Evolutionary conservation across 2,329 filamentous ascomycete species (phyloP).

Genomic region (Penicillium sp.): DNA sequence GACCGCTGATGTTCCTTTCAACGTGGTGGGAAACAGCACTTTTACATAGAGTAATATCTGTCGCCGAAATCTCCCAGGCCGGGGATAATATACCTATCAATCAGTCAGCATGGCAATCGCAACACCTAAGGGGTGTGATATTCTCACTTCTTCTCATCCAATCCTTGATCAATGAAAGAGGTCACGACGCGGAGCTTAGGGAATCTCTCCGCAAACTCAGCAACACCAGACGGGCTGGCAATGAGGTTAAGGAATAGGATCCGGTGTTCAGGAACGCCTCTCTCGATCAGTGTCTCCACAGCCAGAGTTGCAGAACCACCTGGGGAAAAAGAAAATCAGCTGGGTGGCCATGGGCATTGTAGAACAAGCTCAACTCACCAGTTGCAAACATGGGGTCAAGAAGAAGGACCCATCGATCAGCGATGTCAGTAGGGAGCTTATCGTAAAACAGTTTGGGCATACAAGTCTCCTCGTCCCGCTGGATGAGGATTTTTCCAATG

Average conservation of each 20-base stretch:
- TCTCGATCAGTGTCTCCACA: slow-evolving; percentile 84
- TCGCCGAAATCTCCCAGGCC: slow-evolving; percentile 95
- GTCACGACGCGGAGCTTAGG: slow-evolving; percentile 89
- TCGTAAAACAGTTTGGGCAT: slow-evolving; percentile 95
- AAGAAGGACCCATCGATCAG: slow-evolving; percentile 86
- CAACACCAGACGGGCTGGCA: slow-evolving; percentile 90
- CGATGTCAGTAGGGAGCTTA: slow-evolving; percentile 92
- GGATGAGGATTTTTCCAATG: slow-evolving; percentile 98
- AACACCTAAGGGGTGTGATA: neutral
- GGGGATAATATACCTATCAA: slow-evolving; percentile 82
- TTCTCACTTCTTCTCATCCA: slow-evolving; percentile 93
- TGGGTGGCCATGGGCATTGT: neutral
- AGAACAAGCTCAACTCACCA: slow-evolving; percentile 52
- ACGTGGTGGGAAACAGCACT: neutral
- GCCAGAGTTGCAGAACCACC: slow-evolving; percentile 96
- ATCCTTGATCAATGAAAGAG: slow-evolving; percentile 92
- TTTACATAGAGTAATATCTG: slow-evolving; percentile 85
- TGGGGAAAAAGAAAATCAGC: slow-evolving; percentile 41
- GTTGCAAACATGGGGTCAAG: slow-evolving; percentile 99
- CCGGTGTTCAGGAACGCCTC: slow-evolving; percentile 89
- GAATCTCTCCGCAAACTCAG: slow-evolving; percentile 84
- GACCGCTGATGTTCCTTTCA: slow-evolving; percentile 5
- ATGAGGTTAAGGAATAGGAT: slow-evolving; percentile 97
- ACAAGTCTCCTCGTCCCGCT: slow-evolving; percentile 91
- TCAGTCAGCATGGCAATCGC: slow-evolving; percentile 15